Conservation (phyloP, 192 early-diverging fungal species). For the Coemansia sp. region DNA sequence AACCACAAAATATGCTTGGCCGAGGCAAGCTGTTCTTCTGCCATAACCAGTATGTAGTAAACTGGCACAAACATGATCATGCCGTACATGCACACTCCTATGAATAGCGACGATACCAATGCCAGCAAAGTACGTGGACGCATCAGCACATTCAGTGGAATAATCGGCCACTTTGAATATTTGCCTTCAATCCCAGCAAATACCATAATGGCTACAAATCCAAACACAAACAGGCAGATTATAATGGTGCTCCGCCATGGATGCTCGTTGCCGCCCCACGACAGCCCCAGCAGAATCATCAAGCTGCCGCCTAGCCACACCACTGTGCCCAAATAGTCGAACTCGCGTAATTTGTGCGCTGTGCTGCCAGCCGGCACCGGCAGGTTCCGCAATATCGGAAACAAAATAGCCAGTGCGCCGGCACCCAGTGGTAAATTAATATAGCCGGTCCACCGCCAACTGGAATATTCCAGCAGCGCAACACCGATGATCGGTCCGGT, state of each 20-base stretch:
- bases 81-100: slow-evolving; percentile 50
- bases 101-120: slow-evolving; percentile 27
- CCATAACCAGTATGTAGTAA: slow-evolving; percentile 42
- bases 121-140: slow-evolving; percentile 31
- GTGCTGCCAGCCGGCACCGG: slow-evolving; percentile 39
- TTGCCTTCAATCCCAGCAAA: slow-evolving; percentile 60
- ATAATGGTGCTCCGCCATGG: slow-evolving; percentile 56
- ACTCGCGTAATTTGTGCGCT: slow-evolving; percentile 42
- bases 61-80: slow-evolving; percentile 54
- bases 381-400: slow-evolving; percentile 59
- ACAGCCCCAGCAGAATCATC: slow-evolving; percentile 56
- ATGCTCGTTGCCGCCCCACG: slow-evolving; percentile 61
- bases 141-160: slow-evolving; percentile 37
- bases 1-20: slow-evolving; percentile 38
- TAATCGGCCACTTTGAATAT: slow-evolving; percentile 68
- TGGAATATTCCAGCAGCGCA: slow-evolving; percentile 58
- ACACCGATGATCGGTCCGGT: slow-evolving; percentile 71
- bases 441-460: slow-evolving; percentile 74
- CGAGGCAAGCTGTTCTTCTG: slow-evolving; percentile 19
- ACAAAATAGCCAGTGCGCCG: slow-evolving; percentile 52
- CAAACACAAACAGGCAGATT: slow-evolving; percentile 50
- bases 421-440: slow-evolving; percentile 74
- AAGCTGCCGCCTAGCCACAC: slow-evolving; percentile 54
- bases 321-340: slow-evolving; percentile 59
- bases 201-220: slow-evolving; percentile 30